Percentiles rank a stretch among this genome's conserved stretches.
Conservation (phyloP, 2,329 filamentous ascomycete genomes). For the Exophiala mesophila region DNA sequence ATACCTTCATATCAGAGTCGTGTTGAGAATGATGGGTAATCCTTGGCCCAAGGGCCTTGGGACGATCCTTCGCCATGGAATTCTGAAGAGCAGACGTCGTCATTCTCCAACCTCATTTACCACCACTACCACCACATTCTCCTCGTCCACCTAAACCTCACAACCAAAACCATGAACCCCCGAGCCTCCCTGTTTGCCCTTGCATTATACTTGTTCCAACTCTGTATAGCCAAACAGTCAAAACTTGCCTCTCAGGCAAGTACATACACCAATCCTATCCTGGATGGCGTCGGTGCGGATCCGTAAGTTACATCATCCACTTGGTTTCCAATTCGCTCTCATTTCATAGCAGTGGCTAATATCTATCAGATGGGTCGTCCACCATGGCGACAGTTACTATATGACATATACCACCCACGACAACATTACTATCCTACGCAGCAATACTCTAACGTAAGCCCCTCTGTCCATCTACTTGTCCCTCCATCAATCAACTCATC, state of each 20-base stretch:
- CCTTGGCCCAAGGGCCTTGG: too few relatives aligned
- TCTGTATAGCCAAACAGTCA: neutral
- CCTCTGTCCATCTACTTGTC: neutral
- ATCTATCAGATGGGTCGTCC: constrained; percentile 32
- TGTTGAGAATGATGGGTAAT: too few relatives aligned
- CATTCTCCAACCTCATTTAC: too few relatives aligned
- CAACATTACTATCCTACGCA: constrained; percentile 39
- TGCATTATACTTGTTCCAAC: too few relatives aligned
- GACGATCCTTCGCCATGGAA: too few relatives aligned
- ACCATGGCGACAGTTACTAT: constrained; percentile 38
- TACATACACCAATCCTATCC: constrained; percentile 40
- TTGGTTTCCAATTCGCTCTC: too few relatives aligned
- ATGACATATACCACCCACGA: constrained; percentile 39
- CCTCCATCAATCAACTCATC: neutral
- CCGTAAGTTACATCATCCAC: constrained; percentile 24
- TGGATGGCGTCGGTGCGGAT: constrained; percentile 37
- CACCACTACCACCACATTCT: too few relatives aligned
- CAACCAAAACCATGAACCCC: too few relatives aligned
- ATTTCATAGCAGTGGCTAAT: neutral
- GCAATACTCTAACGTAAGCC: constrained; percentile 33
- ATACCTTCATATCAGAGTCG: too few relatives aligned
- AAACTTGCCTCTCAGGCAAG: neutral
- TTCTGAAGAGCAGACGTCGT: too few relatives aligned
- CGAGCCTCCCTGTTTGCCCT: too few relatives aligned
- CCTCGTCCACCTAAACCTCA: too few relatives aligned